Conservation (phyloP, 2,329 filamentous ascomycete genomes). For the Colletotrichum tamarilloi region DNA sequence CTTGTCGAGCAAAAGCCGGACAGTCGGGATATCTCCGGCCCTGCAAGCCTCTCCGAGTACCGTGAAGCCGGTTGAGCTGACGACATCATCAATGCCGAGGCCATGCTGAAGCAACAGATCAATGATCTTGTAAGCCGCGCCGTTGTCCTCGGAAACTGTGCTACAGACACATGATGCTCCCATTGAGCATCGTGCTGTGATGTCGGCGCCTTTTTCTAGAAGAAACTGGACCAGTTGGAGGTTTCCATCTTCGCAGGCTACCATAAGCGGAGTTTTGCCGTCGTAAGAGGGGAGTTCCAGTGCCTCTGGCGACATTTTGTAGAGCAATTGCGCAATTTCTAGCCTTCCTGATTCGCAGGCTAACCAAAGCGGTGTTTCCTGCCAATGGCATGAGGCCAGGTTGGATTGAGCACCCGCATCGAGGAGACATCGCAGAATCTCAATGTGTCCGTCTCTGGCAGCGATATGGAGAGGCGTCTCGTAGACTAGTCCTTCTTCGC, state of each 20-base stretch:
- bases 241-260: slow-evolving; percentile 33
- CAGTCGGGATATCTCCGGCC: slow-evolving; percentile 28
- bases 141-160: slow-evolving; percentile 18
- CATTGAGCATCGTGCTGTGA: slow-evolving; percentile 1
- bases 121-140: slow-evolving; percentile 27
- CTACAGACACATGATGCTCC: slow-evolving; percentile 32
- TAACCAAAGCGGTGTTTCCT: slow-evolving; percentile 36
- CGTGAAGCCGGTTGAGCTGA: slow-evolving; percentile 33
- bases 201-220: slow-evolving; percentile 38
- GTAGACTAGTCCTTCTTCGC: slow-evolving; percentile 24
- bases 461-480: slow-evolving; percentile 38
- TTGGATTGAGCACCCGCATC: slow-evolving; percentile 37
- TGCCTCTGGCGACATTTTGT: slow-evolving; percentile 37
- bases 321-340: slow-evolving; percentile 36
- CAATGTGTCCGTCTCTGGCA: slow-evolving; percentile 20
- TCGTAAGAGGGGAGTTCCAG: slow-evolving; percentile 29
- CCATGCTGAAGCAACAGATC: slow-evolving; percentile 37
- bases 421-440: slow-evolving; percentile 36
- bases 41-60: slow-evolving; percentile 36
- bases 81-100: slow-evolving; percentile 36
- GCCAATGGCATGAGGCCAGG: slow-evolving; percentile 18
- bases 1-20: slow-evolving; percentile 38
- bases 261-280: slow-evolving; percentile 36
- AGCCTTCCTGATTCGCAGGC: slow-evolving; percentile 34
- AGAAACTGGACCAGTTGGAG: slow-evolving; percentile 34